Percentiles rank a stretch among this genome's conserved stretches.
Evolutionary conservation across 2,329 filamentous ascomycete species (phyloP).

Genomic region (Neofusicoccum cordaticola): DNA sequence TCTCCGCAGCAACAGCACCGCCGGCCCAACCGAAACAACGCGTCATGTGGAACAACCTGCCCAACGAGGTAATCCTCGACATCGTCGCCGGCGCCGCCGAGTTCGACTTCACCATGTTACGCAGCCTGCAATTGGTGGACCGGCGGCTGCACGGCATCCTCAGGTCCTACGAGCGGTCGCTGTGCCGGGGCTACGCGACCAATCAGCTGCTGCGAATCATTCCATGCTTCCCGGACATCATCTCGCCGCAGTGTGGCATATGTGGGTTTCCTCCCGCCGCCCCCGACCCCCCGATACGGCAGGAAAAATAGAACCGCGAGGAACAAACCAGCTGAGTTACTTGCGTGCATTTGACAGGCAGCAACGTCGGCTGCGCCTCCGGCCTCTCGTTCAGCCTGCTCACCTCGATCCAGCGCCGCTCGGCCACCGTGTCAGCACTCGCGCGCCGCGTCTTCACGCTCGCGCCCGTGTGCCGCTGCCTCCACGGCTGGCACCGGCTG

Average conservation of each 20-base stretch:
- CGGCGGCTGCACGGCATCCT: background rate
- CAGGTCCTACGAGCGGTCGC: conserved; percentile 5
- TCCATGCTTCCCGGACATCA: conserved; percentile 8
- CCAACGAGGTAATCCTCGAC: conserved; percentile 8
- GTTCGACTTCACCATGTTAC: conserved; percentile 3
- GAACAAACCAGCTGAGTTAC: background rate
- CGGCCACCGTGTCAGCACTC: background rate
- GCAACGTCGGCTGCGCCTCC: background rate
- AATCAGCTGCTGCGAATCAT: conserved; percentile 1
- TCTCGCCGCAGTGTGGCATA: background rate
- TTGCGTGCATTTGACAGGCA: background rate
- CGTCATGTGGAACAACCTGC: background rate
- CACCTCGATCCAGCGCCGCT: background rate
- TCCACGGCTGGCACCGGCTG: background rate
- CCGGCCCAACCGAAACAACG: no score
- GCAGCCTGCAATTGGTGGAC: conserved; percentile 6
- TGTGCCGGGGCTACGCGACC: background rate
- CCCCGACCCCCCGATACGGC: background rate
- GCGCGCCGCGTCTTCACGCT: background rate
- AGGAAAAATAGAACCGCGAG: background rate
- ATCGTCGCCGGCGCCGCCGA: background rate
- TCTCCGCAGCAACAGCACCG: background rate
- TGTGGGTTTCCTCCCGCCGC: background rate
- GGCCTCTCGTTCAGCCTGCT: conserved; percentile 7
- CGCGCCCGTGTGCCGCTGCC: background rate